These are phyloP conservation scores for Nicotiana rustica DNA, from an alignment of 305 asterid species.

Conservation along the genomic window DNA sequence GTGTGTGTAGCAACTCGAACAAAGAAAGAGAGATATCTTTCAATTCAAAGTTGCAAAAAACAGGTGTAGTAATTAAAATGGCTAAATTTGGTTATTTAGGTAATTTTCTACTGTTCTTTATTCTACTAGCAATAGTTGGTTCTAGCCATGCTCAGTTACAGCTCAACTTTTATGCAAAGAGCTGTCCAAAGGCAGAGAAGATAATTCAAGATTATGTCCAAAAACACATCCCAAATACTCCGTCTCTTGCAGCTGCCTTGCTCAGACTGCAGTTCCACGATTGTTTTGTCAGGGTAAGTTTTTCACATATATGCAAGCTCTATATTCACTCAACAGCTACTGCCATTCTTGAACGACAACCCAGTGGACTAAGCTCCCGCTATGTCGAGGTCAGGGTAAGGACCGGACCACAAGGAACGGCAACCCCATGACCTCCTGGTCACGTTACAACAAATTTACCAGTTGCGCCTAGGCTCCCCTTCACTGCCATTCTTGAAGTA, in stretches of 20 bases:
- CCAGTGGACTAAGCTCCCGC: no score
- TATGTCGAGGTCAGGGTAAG: no score
- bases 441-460: no score
- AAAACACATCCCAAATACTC: slow-evolving; percentile 21
- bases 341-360: no score
- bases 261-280: slow-evolving; percentile 37
- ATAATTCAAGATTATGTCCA: slow-evolving; percentile 6
- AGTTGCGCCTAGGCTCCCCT: no score
- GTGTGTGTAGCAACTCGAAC: slow-evolving; percentile 18
- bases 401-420: no score
- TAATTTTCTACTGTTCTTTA: slow-evolving; percentile 19
- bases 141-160: background rate
- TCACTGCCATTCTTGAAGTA: background rate
- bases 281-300: slow-evolving; percentile 37
- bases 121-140: background rate
- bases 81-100: background rate
- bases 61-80: background rate
- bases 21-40: background rate
- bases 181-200: slow-evolving; percentile 32
- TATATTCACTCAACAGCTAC: no score
- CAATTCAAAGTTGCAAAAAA: background rate
- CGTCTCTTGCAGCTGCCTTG: slow-evolving; percentile 33
- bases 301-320: no score
- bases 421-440: no score
- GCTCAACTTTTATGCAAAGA: no score